phyloP scores from a whole-genome alignment of 805 yeast genomes.

The Soucietia sequanensis region DNA sequence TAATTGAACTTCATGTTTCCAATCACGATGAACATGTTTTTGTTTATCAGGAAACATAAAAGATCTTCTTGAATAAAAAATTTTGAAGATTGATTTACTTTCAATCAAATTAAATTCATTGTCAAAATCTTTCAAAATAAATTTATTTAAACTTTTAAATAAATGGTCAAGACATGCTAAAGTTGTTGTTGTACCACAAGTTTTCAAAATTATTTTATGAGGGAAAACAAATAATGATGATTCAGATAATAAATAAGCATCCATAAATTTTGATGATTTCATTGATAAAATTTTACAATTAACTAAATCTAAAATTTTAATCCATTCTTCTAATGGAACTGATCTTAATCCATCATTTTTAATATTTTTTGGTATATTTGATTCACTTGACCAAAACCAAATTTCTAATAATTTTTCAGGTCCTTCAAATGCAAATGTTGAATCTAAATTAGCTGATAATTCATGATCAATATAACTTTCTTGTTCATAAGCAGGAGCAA shows the following conservation, averaged over 20 bases:
- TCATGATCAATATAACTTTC: conserved; percentile 72
- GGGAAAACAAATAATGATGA: conserved; percentile 87
- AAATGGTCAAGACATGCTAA: conserved; percentile 70
- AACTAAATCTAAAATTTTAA: conserved; percentile 70
- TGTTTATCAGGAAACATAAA: conserved; percentile 93
- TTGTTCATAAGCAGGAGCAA: conserved; percentile 41
- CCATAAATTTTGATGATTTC: conserved; percentile 62
- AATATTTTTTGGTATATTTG: conserved; percentile 36
- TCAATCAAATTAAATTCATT: conserved; percentile 28
- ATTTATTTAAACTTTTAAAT: conserved; percentile 40
- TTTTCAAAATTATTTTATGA: conserved; percentile 81
- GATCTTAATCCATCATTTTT: conserved; percentile 52
- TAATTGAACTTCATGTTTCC: conserved; percentile 77
- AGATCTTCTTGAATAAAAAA: conserved; percentile 87
- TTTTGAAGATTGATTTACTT: conserved; percentile 50
- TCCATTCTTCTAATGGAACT: conserved; percentile 69
- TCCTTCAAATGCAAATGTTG: conserved; percentile 93
- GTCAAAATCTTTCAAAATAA: conserved; percentile 20
- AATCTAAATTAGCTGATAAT: conserved; percentile 74
- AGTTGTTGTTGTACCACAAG: conserved; percentile 96
- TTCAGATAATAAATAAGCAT: conserved; percentile 85
- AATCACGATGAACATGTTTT: conserved; percentile 72
- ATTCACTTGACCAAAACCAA: conserved; percentile 68
- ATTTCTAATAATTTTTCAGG: conserved; percentile 92
- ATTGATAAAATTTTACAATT: conserved; percentile 86